phyloP scores from a whole-genome alignment of 129 eudicot species.

The Pseudognaphalium luteoalbum region DNA sequence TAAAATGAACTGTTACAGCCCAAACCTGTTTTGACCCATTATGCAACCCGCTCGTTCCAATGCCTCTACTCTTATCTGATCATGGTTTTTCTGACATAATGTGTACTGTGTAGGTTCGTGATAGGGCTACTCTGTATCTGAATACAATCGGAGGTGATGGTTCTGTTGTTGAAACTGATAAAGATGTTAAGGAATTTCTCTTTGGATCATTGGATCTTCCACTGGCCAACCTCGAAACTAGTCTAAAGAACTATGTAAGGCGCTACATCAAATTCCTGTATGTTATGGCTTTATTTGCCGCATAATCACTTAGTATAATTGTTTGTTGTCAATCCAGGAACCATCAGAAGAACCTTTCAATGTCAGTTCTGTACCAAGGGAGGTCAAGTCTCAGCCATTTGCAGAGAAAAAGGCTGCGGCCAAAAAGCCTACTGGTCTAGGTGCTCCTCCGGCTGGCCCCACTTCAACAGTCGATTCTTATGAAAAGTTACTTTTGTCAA shows the following conservation, averaged over 20 bases:
- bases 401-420: slow-evolving; percentile 90
- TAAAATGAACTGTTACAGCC: background rate
- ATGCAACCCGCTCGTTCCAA: too few species aligned
- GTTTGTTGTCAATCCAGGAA: slow-evolving; percentile 52
- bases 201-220: slow-evolving; percentile 89
- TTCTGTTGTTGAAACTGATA: slow-evolving; percentile 84
- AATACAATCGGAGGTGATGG: slow-evolving; percentile 93
- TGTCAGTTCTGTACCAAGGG: slow-evolving; percentile 75
- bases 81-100: background rate
- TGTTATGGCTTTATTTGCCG: background rate
- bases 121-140: slow-evolving; percentile 90
- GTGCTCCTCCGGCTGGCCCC: slow-evolving; percentile 75
- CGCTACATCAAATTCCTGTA: background rate
- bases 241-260: slow-evolving; percentile 90
- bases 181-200: slow-evolving; percentile 80
- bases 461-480: slow-evolving; percentile 72
- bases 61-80: too few species aligned
- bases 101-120: slow-evolving; percentile 86
- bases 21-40: background rate
- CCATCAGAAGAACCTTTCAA: slow-evolving; percentile 89
- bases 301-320: slow-evolving; percentile 16
- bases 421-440: slow-evolving; percentile 85
- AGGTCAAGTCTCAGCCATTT: slow-evolving; percentile 80
- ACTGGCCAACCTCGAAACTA: slow-evolving; percentile 73
- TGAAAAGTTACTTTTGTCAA: slow-evolving; percentile 66